Evolutionary conservation across 1,284 basidiomycete genomes (phyloP), one percentile per base, ranked within the genome.

Genomic region (Phenoliferia sp.): DNA sequence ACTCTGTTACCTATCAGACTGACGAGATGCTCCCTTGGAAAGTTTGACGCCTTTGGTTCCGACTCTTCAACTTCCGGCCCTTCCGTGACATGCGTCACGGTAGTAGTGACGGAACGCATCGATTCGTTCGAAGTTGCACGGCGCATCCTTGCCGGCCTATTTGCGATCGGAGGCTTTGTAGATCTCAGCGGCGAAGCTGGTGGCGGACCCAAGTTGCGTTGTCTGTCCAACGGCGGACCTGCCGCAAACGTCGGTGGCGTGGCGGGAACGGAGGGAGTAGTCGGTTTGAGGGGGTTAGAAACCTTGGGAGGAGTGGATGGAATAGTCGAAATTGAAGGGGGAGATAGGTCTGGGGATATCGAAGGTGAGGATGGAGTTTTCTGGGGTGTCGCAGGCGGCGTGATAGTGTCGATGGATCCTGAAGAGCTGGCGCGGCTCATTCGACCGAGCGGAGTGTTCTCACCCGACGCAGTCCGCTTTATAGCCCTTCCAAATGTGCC

Each of bases 11-110:
- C n/a, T n/a, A n/a, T n/a, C n/a, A n/a, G n/a, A n/a, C 48, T 22
- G 22, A 82, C 78, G 22, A 83, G 72, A 50, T 80, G 78, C 22
- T 78, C 77, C 35, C 77, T 76, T 0, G 83, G 83, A 66, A 81
- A 83, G 19, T 80, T 75, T 29, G 64, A 58, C 32, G 39, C 59
- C 31, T 70, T 70, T 19, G 72, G 69, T 34, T 73, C 67, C 22
- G 65, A 36, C 39, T 74, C 69, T 32, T 56, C 61, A 10, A 58
- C 61, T 29, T 69, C 59, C 0, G 62, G 52, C 19, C 36, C 33
- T 15, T 31, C 34, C 26, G 52, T 56, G 32, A 52, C 19, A 52
- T 65, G 66, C 35, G 54, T 65, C 61, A 66, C 66, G 0, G 70
- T 72, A n/a, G 66, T 68, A 6, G 61, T 64, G 17, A 67, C 19